phyloP scores from a whole-genome alignment of 169 alveolate genomes.

The Neospora caninum region DNA sequence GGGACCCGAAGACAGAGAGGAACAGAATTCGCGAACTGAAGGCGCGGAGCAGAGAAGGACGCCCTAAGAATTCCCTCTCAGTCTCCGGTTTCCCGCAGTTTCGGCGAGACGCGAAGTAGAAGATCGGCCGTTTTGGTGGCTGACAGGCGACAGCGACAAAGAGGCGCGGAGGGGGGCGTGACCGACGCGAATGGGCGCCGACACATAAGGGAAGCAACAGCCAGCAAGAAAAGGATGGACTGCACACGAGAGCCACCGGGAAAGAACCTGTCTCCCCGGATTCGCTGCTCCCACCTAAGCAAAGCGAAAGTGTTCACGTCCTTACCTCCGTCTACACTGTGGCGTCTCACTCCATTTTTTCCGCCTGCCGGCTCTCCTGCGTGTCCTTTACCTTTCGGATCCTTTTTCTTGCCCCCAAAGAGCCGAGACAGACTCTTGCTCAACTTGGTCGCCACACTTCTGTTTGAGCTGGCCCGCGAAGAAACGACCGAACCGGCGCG shows the following conservation, averaged over 20 bases:
- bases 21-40: not conserved
- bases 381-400: not conserved
- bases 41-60: not conserved
- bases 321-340: not conserved
- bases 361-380: not conserved
- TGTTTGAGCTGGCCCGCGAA: slow-evolving; percentile 4
- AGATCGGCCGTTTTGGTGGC: not conserved
- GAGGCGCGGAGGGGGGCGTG: not conserved
- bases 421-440: not conserved
- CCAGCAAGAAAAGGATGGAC: too few species aligned
- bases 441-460: not conserved
- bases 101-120: too few species aligned
- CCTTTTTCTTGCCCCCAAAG: not conserved
- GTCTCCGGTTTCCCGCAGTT: not conserved
- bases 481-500: not conserved
- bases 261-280: too few species aligned
- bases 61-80: not conserved
- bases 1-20: not conserved
- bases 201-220: too few species aligned
- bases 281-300: too few species aligned
- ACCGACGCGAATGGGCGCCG: not conserved
- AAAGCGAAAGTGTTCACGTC: not conserved
- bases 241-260: too few species aligned
- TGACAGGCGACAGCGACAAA: not conserved
- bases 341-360: not conserved